Percentiles rank a stretch among this genome's conserved stretches.
These are phyloP conservation scores for Sanghuangporus sanghuang DNA, from an alignment of 1,284 basidiomycete species.

Conservation along the genomic window DNA sequence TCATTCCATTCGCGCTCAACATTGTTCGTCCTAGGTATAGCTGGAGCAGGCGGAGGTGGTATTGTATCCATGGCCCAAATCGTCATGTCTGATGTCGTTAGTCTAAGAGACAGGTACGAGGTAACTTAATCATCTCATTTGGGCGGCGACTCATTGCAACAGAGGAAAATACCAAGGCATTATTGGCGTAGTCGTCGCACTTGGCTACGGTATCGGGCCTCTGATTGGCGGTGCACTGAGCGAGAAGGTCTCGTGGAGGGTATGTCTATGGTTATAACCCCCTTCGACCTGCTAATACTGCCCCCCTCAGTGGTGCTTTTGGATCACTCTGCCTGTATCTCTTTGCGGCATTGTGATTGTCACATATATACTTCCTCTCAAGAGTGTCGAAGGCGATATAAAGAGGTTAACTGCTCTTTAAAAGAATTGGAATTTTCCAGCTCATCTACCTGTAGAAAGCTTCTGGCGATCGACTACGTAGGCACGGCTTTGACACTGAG, in stretches of 20 bases:
- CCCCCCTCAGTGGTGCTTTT: constrained; percentile 50
- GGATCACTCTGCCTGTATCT: constrained; percentile 61
- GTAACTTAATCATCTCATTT: background rate
- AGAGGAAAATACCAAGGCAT: constrained; percentile 66
- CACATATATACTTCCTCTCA: constrained; percentile 59
- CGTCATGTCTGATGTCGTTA: constrained; percentile 60
- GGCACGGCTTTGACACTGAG: constrained; percentile 55
- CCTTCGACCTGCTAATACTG: background rate
- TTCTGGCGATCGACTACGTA: constrained; percentile 64
- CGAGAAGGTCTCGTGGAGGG: constrained; percentile 57
- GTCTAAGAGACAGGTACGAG: constrained; percentile 48
- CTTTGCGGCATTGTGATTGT: constrained; percentile 48
- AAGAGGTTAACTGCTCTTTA: constrained; percentile 30
- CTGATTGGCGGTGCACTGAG: constrained; percentile 53
- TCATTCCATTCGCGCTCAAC: background rate
- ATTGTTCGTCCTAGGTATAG: constrained; percentile 29
- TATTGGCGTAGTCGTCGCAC: constrained; percentile 46
- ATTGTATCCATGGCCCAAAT: constrained; percentile 64
- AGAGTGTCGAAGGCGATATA: constrained; percentile 55
- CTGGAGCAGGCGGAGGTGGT: constrained; percentile 66
- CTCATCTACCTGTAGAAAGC: constrained; percentile 37
- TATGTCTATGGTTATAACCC: constrained; percentile 32
- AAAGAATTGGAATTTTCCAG: background rate
- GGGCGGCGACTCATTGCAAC: background rate
- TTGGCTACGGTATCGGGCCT: constrained; percentile 50